A percentile compares a stretch with the other conserved stretches of the same genome.
Evolutionary conservation across 805 yeast species (phyloP).

Genomic region (Ogataea neopini): DNA sequence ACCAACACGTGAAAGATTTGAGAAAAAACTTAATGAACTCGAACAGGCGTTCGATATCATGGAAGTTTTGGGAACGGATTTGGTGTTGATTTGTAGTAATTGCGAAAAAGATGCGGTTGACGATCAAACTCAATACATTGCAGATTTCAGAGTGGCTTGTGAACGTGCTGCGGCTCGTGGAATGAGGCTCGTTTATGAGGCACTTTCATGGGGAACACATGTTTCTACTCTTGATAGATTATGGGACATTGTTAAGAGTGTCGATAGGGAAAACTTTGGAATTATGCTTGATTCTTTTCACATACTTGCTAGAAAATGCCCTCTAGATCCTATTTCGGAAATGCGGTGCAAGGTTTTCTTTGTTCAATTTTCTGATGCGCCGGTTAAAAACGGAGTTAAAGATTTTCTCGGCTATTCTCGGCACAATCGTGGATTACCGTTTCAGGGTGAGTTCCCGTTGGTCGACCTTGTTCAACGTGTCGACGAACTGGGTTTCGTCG

Average conservation of each 20-base stretch:
- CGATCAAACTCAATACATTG: slow-evolving; percentile 2
- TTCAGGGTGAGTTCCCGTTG: slow-evolving; percentile 9
- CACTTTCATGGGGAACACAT: slow-evolving; percentile 10
- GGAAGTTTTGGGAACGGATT: slow-evolving; percentile 5
- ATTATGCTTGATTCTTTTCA: slow-evolving; percentile 8
- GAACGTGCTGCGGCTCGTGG: slow-evolving; percentile 1
- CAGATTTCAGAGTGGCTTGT: slow-evolving; percentile 1
- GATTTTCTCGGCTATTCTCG: slow-evolving; percentile 5
- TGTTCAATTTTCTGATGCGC: slow-evolving; percentile 7
- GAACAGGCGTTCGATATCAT: slow-evolving; percentile 2
- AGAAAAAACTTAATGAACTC: slow-evolving; percentile 1
- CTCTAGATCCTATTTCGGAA: slow-evolving; percentile 3
- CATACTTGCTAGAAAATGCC: slow-evolving; percentile 4
- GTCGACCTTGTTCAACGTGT: slow-evolving; percentile 2
- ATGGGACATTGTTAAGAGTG: slow-evolving; percentile 6
- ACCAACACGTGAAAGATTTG: slow-evolving; percentile 2
- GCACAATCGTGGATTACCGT: slow-evolving; percentile 3
- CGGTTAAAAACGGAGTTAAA: background rate
- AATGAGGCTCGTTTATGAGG: slow-evolving; percentile 6
- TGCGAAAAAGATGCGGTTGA: slow-evolving; percentile 5
- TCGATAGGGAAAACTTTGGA: slow-evolving; percentile 7
- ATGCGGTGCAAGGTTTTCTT: slow-evolving; percentile 8
- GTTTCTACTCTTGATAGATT: slow-evolving; percentile 3
- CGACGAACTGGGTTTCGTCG: background rate
- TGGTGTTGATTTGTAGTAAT: slow-evolving; percentile 6